These are phyloP conservation scores for Licmophora abbreviata DNA, from an alignment of 108 stramenopile genomes.

Conservation along the genomic window DNA sequence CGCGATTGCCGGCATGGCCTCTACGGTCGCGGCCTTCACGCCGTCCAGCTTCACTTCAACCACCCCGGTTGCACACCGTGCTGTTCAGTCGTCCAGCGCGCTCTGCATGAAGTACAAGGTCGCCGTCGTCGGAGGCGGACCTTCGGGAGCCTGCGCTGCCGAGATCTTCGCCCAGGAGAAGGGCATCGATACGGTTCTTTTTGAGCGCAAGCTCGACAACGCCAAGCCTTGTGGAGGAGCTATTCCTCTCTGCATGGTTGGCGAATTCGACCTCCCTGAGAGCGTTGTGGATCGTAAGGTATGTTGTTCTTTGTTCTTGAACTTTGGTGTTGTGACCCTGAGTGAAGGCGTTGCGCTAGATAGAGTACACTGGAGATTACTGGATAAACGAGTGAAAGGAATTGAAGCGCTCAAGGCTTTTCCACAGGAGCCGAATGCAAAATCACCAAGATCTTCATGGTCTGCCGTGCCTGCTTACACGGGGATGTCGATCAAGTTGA, in stretches of 20 bases:
- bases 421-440: neutral
- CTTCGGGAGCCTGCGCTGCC: slow-evolving; percentile 95
- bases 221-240: slow-evolving; percentile 99
- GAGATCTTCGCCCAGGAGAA: slow-evolving; percentile 95
- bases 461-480: too few relatives aligned
- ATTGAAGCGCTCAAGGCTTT: too few relatives aligned
- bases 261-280: slow-evolving; percentile 95
- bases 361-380: too few relatives aligned
- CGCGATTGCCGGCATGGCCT: slow-evolving; percentile 18
- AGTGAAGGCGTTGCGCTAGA: too few relatives aligned
- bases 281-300: slow-evolving; percentile 95
- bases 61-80: slow-evolving; percentile 28
- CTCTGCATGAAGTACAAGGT: slow-evolving; percentile 89
- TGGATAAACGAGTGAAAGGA: too few relatives aligned
- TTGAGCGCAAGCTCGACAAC: slow-evolving; percentile 99
- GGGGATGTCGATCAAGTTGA: slow-evolving; percentile 4
- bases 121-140: slow-evolving; percentile 95
- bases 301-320: too few relatives aligned
- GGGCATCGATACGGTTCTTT: slow-evolving; percentile 86
- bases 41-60: slow-evolving; percentile 44
- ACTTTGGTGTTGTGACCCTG: too few relatives aligned
- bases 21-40: slow-evolving; percentile 42
- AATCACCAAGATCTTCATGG: neutral
- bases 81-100: slow-evolving; percentile 22
- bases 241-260: slow-evolving; percentile 98